Percentiles rank a stretch among this genome's conserved stretches.
Conservation (phyloP, 306 rosid species). For the Vachellia pachyceras region DNA sequence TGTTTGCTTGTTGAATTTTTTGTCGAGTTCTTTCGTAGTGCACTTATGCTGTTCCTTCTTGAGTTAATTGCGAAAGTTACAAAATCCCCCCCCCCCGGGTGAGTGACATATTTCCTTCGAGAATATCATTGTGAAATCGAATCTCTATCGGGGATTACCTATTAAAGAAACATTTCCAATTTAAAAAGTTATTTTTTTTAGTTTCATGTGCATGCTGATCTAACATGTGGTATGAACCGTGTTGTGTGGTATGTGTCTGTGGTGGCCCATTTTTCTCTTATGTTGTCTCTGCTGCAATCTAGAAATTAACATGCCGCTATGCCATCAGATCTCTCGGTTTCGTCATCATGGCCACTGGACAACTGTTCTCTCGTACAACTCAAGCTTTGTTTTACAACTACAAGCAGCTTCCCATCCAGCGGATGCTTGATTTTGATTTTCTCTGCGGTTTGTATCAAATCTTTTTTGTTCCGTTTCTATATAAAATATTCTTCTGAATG, state of each 20-base stretch:
- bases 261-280: not conserved
- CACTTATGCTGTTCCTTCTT: not conserved
- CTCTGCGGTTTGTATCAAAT: conserved; percentile 69
- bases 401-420: conserved; percentile 90
- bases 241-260: not conserved
- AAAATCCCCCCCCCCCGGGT: not conserved
- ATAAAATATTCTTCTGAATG: conserved; percentile 12
- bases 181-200: not conserved
- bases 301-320: conserved; percentile 30
- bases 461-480: conserved; percentile 1
- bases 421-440: conserved; percentile 96
- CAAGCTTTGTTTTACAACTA: conserved; percentile 89
- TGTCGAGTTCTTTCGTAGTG: not conserved
- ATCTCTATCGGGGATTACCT: not conserved
- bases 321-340: conserved; percentile 52
- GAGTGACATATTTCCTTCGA: not conserved
- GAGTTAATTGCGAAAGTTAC: conserved; percentile 5
- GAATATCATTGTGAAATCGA: not conserved
- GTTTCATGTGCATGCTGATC: not conserved
- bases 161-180: not conserved
- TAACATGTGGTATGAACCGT: not conserved
- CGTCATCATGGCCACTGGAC: conserved; percentile 77
- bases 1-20: conserved; percentile 3
- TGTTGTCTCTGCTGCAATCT: conserved; percentile 15
- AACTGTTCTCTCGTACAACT: conserved; percentile 81